Evolutionary conservation across 1,139 yeast genomes (phyloP).

Genomic region (Meyerozyma carpophila): DNA sequence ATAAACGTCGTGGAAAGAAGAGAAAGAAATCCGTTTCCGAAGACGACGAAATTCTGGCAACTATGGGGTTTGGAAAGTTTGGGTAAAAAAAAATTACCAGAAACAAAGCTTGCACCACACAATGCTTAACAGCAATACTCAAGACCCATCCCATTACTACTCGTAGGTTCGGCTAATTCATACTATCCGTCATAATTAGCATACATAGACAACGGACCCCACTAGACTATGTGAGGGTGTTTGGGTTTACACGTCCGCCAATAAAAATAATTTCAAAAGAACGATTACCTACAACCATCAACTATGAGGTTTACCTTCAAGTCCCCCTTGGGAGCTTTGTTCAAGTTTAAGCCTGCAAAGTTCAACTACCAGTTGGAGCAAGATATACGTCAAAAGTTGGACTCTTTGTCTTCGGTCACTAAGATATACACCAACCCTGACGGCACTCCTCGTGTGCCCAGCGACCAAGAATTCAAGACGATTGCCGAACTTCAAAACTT

Average conservation of each 20-base stretch:
- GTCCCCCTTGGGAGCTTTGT: conserved; percentile 35
- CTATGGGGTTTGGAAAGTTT: conserved; percentile 62
- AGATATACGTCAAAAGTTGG: conserved; percentile 35
- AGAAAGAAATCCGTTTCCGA: conserved; percentile 8
- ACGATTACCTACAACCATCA: conserved; percentile 5
- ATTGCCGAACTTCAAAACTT: conserved; percentile 69
- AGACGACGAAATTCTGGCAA: conserved; percentile 25
- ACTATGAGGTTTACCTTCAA: conserved; percentile 42
- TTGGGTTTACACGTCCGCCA: conserved; percentile 8
- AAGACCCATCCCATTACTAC: too few species aligned
- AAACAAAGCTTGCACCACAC: not conserved
- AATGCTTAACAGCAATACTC: not conserved
- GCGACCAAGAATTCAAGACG: conserved; percentile 66
- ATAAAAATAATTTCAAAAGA: conserved; percentile 15
- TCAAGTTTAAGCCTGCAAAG: conserved; percentile 24
- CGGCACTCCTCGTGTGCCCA: conserved; percentile 69
- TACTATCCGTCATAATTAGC: too few species aligned
- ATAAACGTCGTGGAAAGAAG: conserved; percentile 16
- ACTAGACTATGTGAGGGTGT: not conserved
- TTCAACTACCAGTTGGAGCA: conserved; percentile 40
- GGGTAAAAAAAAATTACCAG: conserved; percentile 12
- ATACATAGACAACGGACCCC: not conserved
- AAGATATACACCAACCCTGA: conserved; percentile 69
- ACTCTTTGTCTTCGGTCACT: conserved; percentile 50
- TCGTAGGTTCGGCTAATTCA: too few species aligned